Evolutionary conservation across 805 yeast genomes (phyloP).

Genomic region (Candida schatavii): DNA sequence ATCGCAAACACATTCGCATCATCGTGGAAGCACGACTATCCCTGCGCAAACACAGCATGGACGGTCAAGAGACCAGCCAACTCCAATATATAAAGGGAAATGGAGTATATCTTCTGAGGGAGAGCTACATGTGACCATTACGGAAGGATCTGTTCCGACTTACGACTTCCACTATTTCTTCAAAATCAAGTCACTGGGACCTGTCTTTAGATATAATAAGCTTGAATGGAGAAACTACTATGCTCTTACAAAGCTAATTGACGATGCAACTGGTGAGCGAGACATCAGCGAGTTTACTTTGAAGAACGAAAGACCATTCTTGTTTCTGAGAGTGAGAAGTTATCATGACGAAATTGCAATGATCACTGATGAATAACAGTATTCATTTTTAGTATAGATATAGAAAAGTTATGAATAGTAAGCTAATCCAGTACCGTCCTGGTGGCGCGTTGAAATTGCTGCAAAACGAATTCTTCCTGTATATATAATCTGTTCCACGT

Average conservation of each 20-base stretch:
- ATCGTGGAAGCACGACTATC: not conserved
- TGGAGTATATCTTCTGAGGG: conserved; percentile 62
- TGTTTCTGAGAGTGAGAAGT: conserved; percentile 62
- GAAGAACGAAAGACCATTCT: conserved; percentile 74
- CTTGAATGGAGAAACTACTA: conserved; percentile 69
- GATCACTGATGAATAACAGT: too few relatives aligned
- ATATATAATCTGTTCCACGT: too few relatives aligned
- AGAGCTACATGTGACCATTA: conserved; percentile 44
- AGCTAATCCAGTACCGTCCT: too few relatives aligned
- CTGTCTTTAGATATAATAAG: conserved; percentile 58
- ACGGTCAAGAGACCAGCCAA: not conserved
- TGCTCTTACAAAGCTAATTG: conserved; percentile 45
- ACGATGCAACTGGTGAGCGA: conserved; percentile 47
- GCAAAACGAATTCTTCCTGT: too few relatives aligned
- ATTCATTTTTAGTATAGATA: too few relatives aligned
- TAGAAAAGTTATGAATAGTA: too few relatives aligned
- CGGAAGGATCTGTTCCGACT: conserved; percentile 56
- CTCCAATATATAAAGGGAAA: conserved; percentile 42
- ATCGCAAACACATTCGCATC: not conserved
- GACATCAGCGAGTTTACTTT: conserved; percentile 50
- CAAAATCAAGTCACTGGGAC: conserved; percentile 57
- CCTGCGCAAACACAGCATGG: not conserved
- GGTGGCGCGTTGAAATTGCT: too few relatives aligned
- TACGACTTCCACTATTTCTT: conserved; percentile 65
- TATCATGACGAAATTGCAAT: conserved; percentile 14